Conservation (phyloP, 2,329 filamentous ascomycete species). For the Magnaporthales sp. region DNA sequence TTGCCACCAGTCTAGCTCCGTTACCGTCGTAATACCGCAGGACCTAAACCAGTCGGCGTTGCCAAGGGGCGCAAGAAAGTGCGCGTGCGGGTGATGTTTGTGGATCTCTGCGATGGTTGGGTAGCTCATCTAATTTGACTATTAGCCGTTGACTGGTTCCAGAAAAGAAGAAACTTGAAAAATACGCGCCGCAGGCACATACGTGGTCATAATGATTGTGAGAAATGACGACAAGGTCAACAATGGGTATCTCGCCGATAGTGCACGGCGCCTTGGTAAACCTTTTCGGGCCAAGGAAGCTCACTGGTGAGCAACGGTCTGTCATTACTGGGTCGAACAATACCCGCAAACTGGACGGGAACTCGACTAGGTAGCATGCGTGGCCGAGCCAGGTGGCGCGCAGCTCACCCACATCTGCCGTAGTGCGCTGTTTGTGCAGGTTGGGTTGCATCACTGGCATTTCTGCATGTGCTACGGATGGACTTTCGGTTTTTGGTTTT, state of each 20-base stretch:
- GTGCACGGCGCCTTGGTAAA: conserved; percentile 41
- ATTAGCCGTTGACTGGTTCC: conserved; percentile 18
- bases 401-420: conserved; percentile 22
- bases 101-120: conserved; percentile 23
- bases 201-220: conserved; percentile 51
- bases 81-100: conserved; percentile 21
- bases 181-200: conserved; percentile 28
- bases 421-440: background rate
- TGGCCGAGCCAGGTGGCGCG: conserved; percentile 85
- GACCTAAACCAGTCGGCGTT: conserved; percentile 57
- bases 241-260: conserved; percentile 37
- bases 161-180: background rate
- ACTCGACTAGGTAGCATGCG: conserved; percentile 87
- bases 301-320: conserved; percentile 34
- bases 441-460: background rate
- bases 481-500: background rate
- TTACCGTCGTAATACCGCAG: conserved; percentile 44
- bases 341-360: conserved; percentile 36
- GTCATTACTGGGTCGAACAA: conserved; percentile 46
- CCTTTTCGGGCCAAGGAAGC: conserved; percentile 31
- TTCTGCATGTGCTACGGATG: background rate
- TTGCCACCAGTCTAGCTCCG: conserved; percentile 72
- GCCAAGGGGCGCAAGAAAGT: conserved; percentile 61
- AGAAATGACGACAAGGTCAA: conserved; percentile 42
- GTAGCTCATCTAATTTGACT: background rate